phyloP scores from a whole-genome alignment of 139 green algal species.

The Marvania coccoides region DNA sequence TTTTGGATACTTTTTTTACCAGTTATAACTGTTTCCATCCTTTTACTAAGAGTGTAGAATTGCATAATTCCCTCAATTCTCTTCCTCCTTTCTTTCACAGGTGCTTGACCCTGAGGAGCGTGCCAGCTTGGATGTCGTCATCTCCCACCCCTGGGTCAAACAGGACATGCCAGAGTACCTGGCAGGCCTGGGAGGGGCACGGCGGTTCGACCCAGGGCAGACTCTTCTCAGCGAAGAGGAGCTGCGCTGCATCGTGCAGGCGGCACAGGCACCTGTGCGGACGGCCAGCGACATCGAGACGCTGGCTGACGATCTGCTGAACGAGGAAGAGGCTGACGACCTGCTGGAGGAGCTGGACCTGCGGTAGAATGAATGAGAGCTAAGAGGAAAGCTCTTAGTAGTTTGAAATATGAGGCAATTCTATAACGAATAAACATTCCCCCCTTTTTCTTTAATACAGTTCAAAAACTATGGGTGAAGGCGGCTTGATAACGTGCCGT shows the following conservation, averaged over 20 bases:
- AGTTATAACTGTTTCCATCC: no score
- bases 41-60: no score
- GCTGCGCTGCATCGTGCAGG: constrained; percentile 4
- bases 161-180: neutral
- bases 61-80: no score
- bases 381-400: no score
- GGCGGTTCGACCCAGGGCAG: neutral
- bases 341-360: constrained; percentile 27
- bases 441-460: no score
- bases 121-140: constrained; percentile 12
- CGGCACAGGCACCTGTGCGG: neutral
- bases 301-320: constrained; percentile 31
- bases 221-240: neutral
- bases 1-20: no score
- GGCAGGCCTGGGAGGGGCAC: neutral
- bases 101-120: constrained; percentile 19
- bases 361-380: neutral
- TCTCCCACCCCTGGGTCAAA: constrained; percentile 22
- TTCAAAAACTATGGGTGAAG: no score
- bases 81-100: neutral
- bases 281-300: constrained; percentile 20
- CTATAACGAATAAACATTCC: no score
- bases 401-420: no score
- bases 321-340: constrained; percentile 33
- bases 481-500: no score